phyloP scores from a whole-genome alignment of 2,329 filamentous ascomycete species.

The Penicillium expansum region DNA sequence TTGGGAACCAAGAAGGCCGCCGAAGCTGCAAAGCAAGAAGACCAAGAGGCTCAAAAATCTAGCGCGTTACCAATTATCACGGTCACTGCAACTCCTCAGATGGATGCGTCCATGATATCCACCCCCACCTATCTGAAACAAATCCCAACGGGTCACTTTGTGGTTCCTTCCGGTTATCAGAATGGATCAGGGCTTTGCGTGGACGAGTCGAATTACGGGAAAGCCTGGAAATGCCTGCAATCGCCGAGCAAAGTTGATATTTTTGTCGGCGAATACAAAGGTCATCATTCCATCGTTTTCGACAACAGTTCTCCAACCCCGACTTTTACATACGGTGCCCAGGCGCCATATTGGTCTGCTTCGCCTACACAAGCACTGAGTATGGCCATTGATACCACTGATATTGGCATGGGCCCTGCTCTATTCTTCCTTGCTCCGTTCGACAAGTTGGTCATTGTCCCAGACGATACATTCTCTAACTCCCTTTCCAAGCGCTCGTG shows the following conservation, averaged over 20 bases:
- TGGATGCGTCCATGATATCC: conserved; percentile 51
- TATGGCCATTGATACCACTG: conserved; percentile 58
- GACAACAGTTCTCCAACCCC: conserved; percentile 38
- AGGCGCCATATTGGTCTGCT: conserved; percentile 51
- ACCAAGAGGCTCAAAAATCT: conserved; percentile 13
- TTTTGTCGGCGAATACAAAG: conserved; percentile 25
- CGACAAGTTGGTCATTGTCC: conserved; percentile 61
- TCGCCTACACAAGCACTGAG: conserved; percentile 47
- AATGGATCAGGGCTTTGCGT: conserved; percentile 52
- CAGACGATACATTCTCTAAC: conserved; percentile 36
- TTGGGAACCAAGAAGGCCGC: conserved; percentile 46
- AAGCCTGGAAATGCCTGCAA: conserved; percentile 52
- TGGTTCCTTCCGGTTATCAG: conserved; percentile 49
- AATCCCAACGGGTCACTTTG: conserved; percentile 52
- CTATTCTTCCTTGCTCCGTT: conserved; percentile 62
- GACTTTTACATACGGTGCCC: conserved; percentile 59
- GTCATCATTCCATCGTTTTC: conserved; percentile 37
- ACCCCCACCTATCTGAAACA: conserved; percentile 45
- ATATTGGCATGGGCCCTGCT: conserved; percentile 57
- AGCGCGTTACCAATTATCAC: conserved; percentile 40
- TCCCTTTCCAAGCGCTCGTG: conserved; percentile 30
- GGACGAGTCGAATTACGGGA: conserved; percentile 42
- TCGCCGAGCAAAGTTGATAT: conserved; percentile 34
- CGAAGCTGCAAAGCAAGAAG: conserved; percentile 24
- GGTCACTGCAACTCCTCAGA: conserved; percentile 47